Conservation (phyloP, 331 rosid species). For the Pyrus hybrid region DNA sequence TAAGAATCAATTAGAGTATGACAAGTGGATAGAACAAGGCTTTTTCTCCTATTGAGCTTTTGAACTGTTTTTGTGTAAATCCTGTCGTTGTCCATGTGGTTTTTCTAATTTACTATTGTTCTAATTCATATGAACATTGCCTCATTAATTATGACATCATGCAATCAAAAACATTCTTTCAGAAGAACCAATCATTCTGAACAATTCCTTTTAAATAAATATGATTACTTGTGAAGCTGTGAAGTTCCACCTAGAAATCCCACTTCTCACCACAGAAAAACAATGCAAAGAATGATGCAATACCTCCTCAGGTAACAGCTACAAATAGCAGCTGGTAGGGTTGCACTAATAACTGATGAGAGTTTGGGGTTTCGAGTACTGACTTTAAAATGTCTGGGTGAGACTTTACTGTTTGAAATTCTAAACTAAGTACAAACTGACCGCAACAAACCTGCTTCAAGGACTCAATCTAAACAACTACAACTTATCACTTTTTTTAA, state of each 20-base stretch:
- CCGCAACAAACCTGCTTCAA: not conserved
- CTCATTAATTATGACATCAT: not conserved
- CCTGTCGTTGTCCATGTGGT: not conserved
- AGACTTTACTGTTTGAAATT: not conserved
- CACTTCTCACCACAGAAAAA: not conserved
- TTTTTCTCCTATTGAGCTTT: not conserved
- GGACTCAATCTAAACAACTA: not conserved
- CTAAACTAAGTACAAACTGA: not conserved
- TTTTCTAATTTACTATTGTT: no score
- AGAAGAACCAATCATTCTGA: not conserved
- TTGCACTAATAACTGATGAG: not conserved
- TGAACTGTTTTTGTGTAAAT: no score
- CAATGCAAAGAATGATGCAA: not conserved
- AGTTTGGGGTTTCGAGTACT: not conserved
- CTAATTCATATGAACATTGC: not conserved
- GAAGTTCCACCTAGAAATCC: not conserved
- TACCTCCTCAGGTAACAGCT: not conserved
- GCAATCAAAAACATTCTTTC: not conserved
- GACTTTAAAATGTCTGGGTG: not conserved
- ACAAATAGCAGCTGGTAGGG: not conserved
- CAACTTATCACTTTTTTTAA: not conserved
- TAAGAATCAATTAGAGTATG: not conserved
- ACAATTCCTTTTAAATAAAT: no score
- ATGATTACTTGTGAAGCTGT: not conserved
- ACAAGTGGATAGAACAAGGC: no score